Base-by-base conservation (phyloP, 2,329 filamentous ascomycete species). In the Diaporthe sp. region DNA sequence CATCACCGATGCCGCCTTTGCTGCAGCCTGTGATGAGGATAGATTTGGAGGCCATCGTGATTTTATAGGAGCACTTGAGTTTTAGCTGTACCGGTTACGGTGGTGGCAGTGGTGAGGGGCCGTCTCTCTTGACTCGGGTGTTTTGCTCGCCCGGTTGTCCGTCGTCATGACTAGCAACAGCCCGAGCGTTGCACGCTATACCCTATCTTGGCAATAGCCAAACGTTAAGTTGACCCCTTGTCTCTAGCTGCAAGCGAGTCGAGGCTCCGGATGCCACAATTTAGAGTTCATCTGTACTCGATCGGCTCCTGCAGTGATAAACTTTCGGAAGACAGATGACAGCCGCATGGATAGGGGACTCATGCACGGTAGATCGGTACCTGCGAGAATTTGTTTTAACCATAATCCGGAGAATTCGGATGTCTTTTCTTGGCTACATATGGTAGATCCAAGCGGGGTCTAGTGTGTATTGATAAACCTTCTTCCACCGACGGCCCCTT, bases 11-110 rank as follows among this genome's bases (percentile, higher is more conserved):
- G 35, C 85, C 84, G 8, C 84, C 84, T 40, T 82, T 78, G 74
- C 81, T 83, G 71, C 81, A 84, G 35, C 84, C 83, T 13, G 84
- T 86, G 47, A 85, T 82, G 17, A 85, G 78, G n/a, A 82, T 77
- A 30, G 80, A 47, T 33, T 58, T 73, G 28, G 60, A 15, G 8
- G 28, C n/a, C 71, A 72, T 67, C 12, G 2, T 57, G 19, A 19
- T 4, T 22, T 35, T n/a, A n/a, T n/a, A n/a, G n/a, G n/a, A n/a
- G n/a, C n/a, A n/a, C n/a, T n/a, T n/a, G n/a, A n/a, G n/a, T n/a
- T n/a, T n/a, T n/a, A n/a, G n/a, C n/a, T n/a, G n/a, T n/a, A n/a
- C n/a, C n/a, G n/a, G 42, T 25, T 22, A 19, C 45, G 6, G 10
- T 22, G 28, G 3, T 33, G 17, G 5, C 25, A 9, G 17, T 47